phyloP scores from a whole-genome alignment of 2,329 filamentous ascomycete species.

The Geoglossum cookeanum region DNA sequence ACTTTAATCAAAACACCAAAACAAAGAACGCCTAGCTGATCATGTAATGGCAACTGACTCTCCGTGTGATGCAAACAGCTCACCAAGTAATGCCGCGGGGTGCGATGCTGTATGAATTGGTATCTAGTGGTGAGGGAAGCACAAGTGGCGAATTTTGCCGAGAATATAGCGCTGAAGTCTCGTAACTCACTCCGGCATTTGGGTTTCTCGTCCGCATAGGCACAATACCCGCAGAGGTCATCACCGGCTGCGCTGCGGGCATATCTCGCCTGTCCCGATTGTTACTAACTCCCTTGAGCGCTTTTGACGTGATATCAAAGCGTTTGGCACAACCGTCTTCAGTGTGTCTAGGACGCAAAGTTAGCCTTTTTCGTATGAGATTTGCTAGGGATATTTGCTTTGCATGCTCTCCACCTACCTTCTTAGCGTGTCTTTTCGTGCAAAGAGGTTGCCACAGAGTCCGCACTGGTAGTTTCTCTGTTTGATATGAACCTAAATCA shows the following conservation, averaged over 20 bases:
- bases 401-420: conserved; percentile 41
- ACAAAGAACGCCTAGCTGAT: neutral
- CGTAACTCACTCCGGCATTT: neutral
- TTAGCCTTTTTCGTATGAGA: neutral
- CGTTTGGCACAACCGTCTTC: conserved; percentile 57
- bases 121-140: neutral
- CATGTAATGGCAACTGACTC: neutral
- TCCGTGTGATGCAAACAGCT: neutral
- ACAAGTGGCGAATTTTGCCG: neutral
- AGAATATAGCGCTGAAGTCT: neutral
- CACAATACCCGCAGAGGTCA: neutral
- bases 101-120: neutral
- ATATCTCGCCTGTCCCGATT: neutral
- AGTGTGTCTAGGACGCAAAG: conserved; percentile 38
- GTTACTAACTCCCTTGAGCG: neutral
- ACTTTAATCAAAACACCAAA: neutral
- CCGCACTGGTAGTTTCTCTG: conserved; percentile 50
- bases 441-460: conserved; percentile 52
- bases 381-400: too few relatives aligned
- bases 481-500: conserved; percentile 49
- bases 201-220: neutral
- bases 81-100: neutral
- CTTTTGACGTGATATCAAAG: conserved; percentile 22
- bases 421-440: conserved; percentile 64
- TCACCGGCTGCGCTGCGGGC: neutral